Evolutionary conservation across 1,284 basidiomycete genomes (phyloP), one percentile per base, ranked within the genome.

Genomic region (Trametes hirsuta): DNA sequence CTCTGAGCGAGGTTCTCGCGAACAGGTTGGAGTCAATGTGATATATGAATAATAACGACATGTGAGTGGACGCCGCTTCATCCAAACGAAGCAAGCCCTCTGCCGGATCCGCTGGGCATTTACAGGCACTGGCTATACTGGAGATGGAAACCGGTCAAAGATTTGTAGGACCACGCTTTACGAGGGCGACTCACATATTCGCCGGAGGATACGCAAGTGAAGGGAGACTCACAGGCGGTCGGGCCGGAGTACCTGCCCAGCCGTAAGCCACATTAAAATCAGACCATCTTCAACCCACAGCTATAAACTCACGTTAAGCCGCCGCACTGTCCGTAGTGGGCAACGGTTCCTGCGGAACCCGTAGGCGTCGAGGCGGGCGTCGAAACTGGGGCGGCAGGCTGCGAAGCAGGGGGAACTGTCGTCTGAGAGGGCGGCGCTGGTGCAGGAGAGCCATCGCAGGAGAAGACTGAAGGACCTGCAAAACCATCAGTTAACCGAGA

Each of bases 121-220:
- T 36, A 61, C 56, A 77, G 51, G 61, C 77, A 78, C 62, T 78
- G 76, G 58, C 76, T 78, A 69, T 78, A 78, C 78, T 77, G 62
- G 51, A 49, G 25, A 25, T 9, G n/a, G 18, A 36, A 35, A 30
- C 14, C n/a, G n/a, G 42, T 48, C 47, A 61, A 36, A 18, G 8
- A 6, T 30, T 3, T 12, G 41, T 22, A 15, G 21, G 9, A 22
- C 4, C 2, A 36, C 1, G 1, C 8, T 12, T 5, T 25, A 6
- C 14, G 15, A 25, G 12, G 10, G 14, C 5, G 1, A 62, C 69
- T 47, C 41, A 70, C 69, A 44, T 66, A 69, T 52, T 66, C 55
- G 53, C 48, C 64, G 4, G 61, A 67, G 9, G 35, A 53, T 12
- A 63, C 59, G 41, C 62, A 67, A 2, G 56, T 55, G 55, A 46